Base-by-base conservation (phyloP, 305 asterid species). In the Plantago coronopus region DNA sequence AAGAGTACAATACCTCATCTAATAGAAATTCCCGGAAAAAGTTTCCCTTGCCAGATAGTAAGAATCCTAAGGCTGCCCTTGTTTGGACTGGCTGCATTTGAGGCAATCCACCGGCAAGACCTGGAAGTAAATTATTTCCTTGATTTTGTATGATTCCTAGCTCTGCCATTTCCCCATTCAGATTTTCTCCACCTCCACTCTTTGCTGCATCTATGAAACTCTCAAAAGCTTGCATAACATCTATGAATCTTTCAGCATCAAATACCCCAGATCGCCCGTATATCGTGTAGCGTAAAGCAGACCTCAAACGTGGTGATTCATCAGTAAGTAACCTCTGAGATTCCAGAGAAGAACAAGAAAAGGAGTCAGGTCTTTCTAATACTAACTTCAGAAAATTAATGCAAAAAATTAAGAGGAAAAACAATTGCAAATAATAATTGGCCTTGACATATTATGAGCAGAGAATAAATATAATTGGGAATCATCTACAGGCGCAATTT, bases 201-300 rank as follows among this genome's bases (percentile, higher is more conserved):
- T 89, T 93, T 43, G 99, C 99, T 49, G 99, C 96, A 16, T 83
- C 89, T 62, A 87, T 89, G 81, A 93, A 93, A 70, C 73, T 89
- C 81, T 93, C 99, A 43, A 93, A 93, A 72, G 99, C 99, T 89
- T 87, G 95, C 99, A 93, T 93, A 69, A 93, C 94, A 78, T 93
- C 99, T 59, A 89, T 89, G 68, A 93, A 93, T 74, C 97, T 84
- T 65, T 93, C 99, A 57, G 97, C 99, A 79, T 93, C 86, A 66
- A 93, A 93, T 38, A 93, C 84, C 61, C 97, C 99, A 68, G 94
- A 65, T 69, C 85, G 87, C 64, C 99, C 99, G 72, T 93, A 93
- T 71, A 93, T 87, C 11, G 96, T 93, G 81, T 93, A 93, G 10
- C 90, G 94, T 68, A 93, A 75, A 62, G 99, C 99, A 46, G 66